Evolutionary conservation across 495 filamentous ascomycete genomes (phyloP).

Genomic region (Xeromyces bisporus): DNA sequence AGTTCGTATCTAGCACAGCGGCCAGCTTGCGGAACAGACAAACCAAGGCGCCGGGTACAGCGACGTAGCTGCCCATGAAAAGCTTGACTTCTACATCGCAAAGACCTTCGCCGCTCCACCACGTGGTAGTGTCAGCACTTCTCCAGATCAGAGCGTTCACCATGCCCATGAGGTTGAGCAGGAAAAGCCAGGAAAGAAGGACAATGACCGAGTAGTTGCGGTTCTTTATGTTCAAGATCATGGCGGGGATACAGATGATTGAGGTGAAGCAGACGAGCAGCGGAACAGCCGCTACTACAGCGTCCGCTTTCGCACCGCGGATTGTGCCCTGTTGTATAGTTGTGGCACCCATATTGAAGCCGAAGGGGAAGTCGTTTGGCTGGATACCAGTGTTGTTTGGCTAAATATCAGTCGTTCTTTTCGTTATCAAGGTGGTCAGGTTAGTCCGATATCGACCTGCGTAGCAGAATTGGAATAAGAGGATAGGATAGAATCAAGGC

Average conservation of each 20-base stretch:
- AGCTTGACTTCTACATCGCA: constrained; percentile 74
- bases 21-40: constrained; percentile 66
- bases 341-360: too few relatives aligned
- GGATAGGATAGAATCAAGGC: too few relatives aligned
- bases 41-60: constrained; percentile 39
- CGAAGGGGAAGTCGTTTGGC: too few relatives aligned
- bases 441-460: too few relatives aligned
- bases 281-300: constrained; percentile 21
- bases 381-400: too few relatives aligned
- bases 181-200: constrained; percentile 45
- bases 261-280: constrained; percentile 40
- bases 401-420: too few relatives aligned
- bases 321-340: background rate
- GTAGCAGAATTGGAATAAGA: too few relatives aligned
- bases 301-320: background rate
- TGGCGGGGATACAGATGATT: constrained; percentile 31
- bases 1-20: constrained; percentile 46
- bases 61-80: constrained; percentile 44
- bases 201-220: constrained; percentile 31
- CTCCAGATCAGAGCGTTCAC: constrained; percentile 75
- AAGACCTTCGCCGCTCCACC: constrained; percentile 59
- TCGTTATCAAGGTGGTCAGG: too few relatives aligned
- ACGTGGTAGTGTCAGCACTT: constrained; percentile 43
- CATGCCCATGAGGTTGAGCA: constrained; percentile 50
- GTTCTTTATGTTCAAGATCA: constrained; percentile 25